A percentile compares a stretch with the other conserved stretches of the same genome.
These are phyloP conservation scores for Paramecium pentaurelia DNA, from an alignment of 73 alveolate species.

Conservation along the genomic window DNA sequence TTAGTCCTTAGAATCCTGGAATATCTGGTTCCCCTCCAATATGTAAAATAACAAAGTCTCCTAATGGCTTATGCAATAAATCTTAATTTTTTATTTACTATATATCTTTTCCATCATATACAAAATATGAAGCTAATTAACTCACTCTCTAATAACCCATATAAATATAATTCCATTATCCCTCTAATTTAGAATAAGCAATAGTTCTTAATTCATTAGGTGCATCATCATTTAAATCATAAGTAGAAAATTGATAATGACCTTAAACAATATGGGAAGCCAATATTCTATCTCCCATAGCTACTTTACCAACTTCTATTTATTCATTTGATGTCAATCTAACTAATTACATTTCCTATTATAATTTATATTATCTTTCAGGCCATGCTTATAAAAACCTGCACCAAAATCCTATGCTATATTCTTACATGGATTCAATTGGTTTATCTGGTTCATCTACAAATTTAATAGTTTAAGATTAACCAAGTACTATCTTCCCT, in stretches of 20 bases:
- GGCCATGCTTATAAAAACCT: slow-evolving; percentile 18
- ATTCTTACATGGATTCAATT: background rate
- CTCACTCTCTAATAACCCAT: slow-evolving; percentile 12
- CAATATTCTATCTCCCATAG: slow-evolving; percentile 37
- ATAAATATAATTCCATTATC: slow-evolving; percentile 43
- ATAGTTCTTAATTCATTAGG: slow-evolving; percentile 6
- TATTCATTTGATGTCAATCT: slow-evolving; percentile 18
- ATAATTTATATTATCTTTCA: background rate
- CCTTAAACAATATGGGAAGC: background rate
- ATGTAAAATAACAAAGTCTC: background rate
- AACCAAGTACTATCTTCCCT: background rate
- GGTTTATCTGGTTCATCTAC: slow-evolving; percentile 11
- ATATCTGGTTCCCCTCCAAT: slow-evolving; percentile 27
- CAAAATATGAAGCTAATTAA: background rate
- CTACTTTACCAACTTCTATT: background rate
- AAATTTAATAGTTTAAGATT: background rate
- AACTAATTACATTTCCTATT: background rate
- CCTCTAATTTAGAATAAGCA: background rate
- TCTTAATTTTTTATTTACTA: background rate
- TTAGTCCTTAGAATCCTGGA: slow-evolving; percentile 13
- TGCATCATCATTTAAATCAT: slow-evolving; percentile 39
- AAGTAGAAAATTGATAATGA: background rate
- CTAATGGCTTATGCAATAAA: slow-evolving; percentile 4
- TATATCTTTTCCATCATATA: background rate
- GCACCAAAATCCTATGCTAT: slow-evolving; percentile 24